Base-by-base conservation (phyloP, 2,329 filamentous ascomycete species). In the Colletotrichum acutatum region DNA sequence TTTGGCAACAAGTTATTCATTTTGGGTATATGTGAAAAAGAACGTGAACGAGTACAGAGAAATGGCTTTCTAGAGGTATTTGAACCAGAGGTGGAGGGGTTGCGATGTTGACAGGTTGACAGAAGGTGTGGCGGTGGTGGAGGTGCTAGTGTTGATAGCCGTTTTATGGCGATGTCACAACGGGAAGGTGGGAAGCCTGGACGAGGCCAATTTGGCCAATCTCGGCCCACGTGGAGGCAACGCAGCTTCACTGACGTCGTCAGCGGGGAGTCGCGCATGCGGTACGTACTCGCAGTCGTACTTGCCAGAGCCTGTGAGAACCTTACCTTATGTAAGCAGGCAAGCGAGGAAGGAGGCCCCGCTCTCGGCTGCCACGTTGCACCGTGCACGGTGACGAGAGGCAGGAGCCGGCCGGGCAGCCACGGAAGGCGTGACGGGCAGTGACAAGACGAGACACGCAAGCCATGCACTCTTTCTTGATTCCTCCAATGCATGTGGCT, bases 241-340 rank as follows among this genome's bases (percentile, higher is more conserved):
- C 37, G 34, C 56, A 52, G 66, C 70, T 67, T 72, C 70, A 70
- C 66, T 70, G 60, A 72, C 70, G 70, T 72, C 58, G 70, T 37
- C 61, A 56, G 24, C 14, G 56, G 54, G 28, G 16, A 24, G 24
- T 19, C 32, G 11, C 32, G 11, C 32, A 34, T 5, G 2, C 32
- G 6, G 0, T 1, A 0, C 22, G 30, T 64, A 26, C 2, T 42
- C 7, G 0, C 1, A 2, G 4, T 0, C 0, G 24, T 22, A 58
- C 54, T 14, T 42, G 16, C 37, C 16, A 19, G 6, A 42, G 16
- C 64, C 59, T 60, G 70, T 70, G 26, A 22, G 60, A 19, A 34
- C 32, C 11, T 34, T 34, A 34, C 32, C 11, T 34, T 34, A 34
- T 9, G 32, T 34, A 12, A 34, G 32, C 32, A 12, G 4, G 11